Percentiles rank a stretch among this genome's conserved stretches.
Conservation (phyloP, 1,139 yeast genomes). For the Yamadazyma oceani region DNA sequence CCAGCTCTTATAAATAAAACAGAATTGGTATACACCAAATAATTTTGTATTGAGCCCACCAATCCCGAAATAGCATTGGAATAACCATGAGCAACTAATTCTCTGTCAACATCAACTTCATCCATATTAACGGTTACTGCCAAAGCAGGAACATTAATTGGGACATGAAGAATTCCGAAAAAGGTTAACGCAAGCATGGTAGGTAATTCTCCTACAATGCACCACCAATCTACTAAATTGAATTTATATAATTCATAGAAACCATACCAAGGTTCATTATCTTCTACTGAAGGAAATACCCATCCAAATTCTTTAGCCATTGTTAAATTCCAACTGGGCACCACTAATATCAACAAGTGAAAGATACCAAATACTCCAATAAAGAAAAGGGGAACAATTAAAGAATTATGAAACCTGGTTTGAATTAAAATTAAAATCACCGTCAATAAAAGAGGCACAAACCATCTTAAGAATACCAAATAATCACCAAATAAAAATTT, state of each 20-base stretch:
- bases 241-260: conserved; percentile 77
- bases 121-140: conserved; percentile 90
- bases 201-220: conserved; percentile 71
- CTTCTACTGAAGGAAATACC: conserved; percentile 71
- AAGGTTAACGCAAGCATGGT: conserved; percentile 95
- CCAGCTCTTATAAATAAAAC: conserved; percentile 91
- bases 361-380: conserved; percentile 66
- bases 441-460: conserved; percentile 67
- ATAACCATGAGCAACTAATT: conserved; percentile 90
- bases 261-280: conserved; percentile 82
- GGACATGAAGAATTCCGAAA: conserved; percentile 93
- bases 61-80: conserved; percentile 87
- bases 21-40: conserved; percentile 90
- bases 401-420: conserved; percentile 63
- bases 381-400: conserved; percentile 80
- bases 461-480: conserved; percentile 64
- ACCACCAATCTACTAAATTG: conserved; percentile 67
- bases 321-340: conserved; percentile 66
- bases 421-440: conserved; percentile 61
- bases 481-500: conserved; percentile 38
- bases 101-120: conserved; percentile 86
- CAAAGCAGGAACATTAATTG: conserved; percentile 94
- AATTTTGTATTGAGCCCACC: conserved; percentile 87
- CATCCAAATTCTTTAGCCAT: conserved; percentile 74
- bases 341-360: conserved; percentile 62